Evolutionary conservation across 139 green algal species (phyloP), one percentile per base, ranked within the genome.

Genomic region (Chlamydomonas sp.): DNA sequence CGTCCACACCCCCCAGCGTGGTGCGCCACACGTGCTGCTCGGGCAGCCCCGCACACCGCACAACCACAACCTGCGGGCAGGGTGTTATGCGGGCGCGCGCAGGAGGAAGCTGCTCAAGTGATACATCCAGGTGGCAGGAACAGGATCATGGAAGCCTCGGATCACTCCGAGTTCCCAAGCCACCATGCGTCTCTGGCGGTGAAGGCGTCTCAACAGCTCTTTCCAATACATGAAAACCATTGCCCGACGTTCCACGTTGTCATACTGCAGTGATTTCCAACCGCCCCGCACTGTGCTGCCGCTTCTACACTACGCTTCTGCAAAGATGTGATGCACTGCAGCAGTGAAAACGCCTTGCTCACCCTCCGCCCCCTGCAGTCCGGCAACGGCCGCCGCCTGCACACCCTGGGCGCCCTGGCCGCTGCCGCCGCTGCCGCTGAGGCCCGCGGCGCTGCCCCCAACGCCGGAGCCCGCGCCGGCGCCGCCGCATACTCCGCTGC

Each of bases 1-100:
- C 71, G 14, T 88, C 88, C 4, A 95, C 89, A 10, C n/a, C 68
- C 1, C 10, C 63, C 31, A 97, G 67, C 0, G 63, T 90, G n/a
- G 89, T 90, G 0, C 69, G 68, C 95, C 95, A 97, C 17, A 92
- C 87, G 0, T 67, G 81, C 88, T 97, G 92, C 17, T 94, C 78
- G 3, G 80, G 63, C 10, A 86, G 88, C 9, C 91, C 90, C 16
- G 91, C 94, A 10, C 59, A 73, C n/a, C 87, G 87, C 0, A 97
- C 60, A 16, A 96, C 86, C 2, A 79, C 90, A 7, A 96, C 92
- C 88, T 93, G 91, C 76, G 77, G 2, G 58, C 18, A 17, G 8
- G 5, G 4, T 1, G 4, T 7, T 4, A 63, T 31, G 6, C 18
- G 8, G 4, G 66, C 12, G 66, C 9, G 66, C 10, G 66, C 9